Base-by-base conservation (phyloP, 179 eudicot species). In the Nepenthes alata region DNA sequence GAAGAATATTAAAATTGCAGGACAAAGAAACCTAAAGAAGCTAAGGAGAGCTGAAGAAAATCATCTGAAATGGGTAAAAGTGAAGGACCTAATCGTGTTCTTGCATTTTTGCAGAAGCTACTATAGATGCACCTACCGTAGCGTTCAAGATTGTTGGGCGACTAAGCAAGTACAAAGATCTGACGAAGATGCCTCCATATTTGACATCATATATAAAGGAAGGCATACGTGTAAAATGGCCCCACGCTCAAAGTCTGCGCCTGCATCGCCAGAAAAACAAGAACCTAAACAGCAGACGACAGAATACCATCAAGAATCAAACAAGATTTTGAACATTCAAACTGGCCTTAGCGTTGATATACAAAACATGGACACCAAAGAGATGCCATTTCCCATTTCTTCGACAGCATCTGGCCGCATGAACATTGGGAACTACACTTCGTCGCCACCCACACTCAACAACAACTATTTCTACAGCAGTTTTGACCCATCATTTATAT, bases 101-200 rank as follows among this genome's bases (percentile, higher is more conserved):
- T 4, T 63, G 48, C 70, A 58, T 59, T 67, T 54, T 55, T 74
- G 79, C 95, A 91, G 97, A 74, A 88, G 95, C 82, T 91, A 88
- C 73, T 91, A 88, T 71, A 76, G 97, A 71, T 91, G 97, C 78
- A 91, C 97, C 11, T 84, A 91, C 72, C 87, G 87, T 2, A 65
- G 48, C 11, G 37, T 60, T 37, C 91, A 84, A 64, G 74, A 73
- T 47, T 91, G 96, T 51, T 73, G 72, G 77, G 97, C 96, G 4
- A 81, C 76, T 69, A 91, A 84, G 77, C 96, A 88, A 72, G 96
- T 91, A 61, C 97, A 91, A 53, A 72, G 91, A 49, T 80, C 87
- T 6, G 95, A 88, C 35, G 89, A 84, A 2, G 87, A 91, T 60
- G 75, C 85, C 16, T 69, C 69, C 11, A 53, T 78, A n/a, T 80